Base-by-base conservation (phyloP, 2,329 filamentous ascomycete species). In the Penicillium sp. region DNA sequence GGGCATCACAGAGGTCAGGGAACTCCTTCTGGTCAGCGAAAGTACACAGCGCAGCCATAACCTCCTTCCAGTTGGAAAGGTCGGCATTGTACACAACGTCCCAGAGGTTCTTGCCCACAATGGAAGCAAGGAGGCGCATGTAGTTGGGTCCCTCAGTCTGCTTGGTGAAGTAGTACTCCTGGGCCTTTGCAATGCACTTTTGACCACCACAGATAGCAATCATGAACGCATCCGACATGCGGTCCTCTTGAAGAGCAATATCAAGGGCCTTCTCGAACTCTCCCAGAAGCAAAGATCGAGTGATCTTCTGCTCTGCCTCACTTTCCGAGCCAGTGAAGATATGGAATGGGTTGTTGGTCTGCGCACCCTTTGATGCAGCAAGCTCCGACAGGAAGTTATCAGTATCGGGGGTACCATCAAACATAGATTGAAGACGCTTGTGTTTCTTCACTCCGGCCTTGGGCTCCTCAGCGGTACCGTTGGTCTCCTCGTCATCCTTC, bases 51-150 rank as follows among this genome's bases (percentile, higher is more conserved):
- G 92, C 89, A 26, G 91, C 92, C 89, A 99, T 95, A 3, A 93
- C 88, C 75, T 97, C 94, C 77, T 95, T 97, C 95, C 94, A 99
- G 75, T 94, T 89, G 50, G 84, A 83, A 44, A 99, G 79, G 68
- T 97, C 90, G 7, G 93, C 94, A 68, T 99, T 99, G 77, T 97
- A 91, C 7, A 97, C 94, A 44, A 97, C 84, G 76, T 99, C 94
- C 94, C 93, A 97, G 1, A 99, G 82, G 69, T 99, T 97, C 81
- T 97, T 97, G 59, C 89, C 87, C 54, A 96, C 92, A 49, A 99
- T 90, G 6, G 93, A 96, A 49, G 90, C 88, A 52, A 99, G 82
- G 8, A 99, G 82, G 42, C 95, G 88, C 54, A 97, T 80, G 69
- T 99, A 99, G 75, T 93, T 97, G 1, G 95, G 93, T 26, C 88